phyloP scores from a whole-genome alignment of 2,329 filamentous ascomycete species.

The Penicillium brevicompactum region DNA sequence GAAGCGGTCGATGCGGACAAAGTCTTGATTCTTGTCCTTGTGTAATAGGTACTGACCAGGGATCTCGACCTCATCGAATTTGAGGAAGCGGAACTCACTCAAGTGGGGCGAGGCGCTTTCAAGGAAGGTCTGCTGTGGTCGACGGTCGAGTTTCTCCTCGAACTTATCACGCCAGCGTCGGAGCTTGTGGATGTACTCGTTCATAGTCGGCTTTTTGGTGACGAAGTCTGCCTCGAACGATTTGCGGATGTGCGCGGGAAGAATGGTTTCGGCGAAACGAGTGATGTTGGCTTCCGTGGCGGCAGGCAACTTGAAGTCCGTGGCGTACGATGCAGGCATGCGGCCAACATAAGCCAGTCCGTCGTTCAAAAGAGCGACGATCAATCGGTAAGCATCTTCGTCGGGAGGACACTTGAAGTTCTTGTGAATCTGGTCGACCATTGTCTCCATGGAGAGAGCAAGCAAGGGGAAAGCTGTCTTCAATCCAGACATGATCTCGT shows the following conservation, averaged over 20 bases:
- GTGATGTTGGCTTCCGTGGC: slow-evolving; percentile 97
- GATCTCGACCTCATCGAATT: slow-evolving; percentile 97
- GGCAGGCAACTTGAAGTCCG: slow-evolving; percentile 84
- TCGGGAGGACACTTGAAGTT: slow-evolving; percentile 99
- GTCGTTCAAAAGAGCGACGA: slow-evolving; percentile 96
- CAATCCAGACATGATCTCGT: slow-evolving; percentile 91
- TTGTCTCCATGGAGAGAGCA: slow-evolving; percentile 97
- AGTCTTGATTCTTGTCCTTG: slow-evolving; percentile 99
- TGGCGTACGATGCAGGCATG: slow-evolving; percentile 81
- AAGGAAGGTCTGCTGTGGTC: slow-evolving; percentile 71
- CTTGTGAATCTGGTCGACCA: slow-evolving; percentile 98
- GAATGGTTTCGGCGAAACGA: slow-evolving; percentile 91
- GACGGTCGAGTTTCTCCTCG: slow-evolving; percentile 92
- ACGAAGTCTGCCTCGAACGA: slow-evolving; percentile 99
- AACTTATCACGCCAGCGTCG: slow-evolving; percentile 97
- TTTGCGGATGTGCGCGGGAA: slow-evolving; percentile 91
- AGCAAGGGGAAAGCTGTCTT: slow-evolving; percentile 97
- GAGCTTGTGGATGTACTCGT: slow-evolving; percentile 96
- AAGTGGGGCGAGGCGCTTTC: slow-evolving; percentile 88
- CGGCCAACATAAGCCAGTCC: slow-evolving; percentile 89
- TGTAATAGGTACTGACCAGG: slow-evolving; percentile 96
- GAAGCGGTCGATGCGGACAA: slow-evolving; percentile 96
- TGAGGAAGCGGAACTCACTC: slow-evolving; percentile 95
- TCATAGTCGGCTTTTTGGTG: slow-evolving; percentile 91
- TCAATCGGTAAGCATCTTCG: slow-evolving; percentile 94